phyloP scores from a whole-genome alignment of 345 rosid species.

The Corymbia maculata region DNA sequence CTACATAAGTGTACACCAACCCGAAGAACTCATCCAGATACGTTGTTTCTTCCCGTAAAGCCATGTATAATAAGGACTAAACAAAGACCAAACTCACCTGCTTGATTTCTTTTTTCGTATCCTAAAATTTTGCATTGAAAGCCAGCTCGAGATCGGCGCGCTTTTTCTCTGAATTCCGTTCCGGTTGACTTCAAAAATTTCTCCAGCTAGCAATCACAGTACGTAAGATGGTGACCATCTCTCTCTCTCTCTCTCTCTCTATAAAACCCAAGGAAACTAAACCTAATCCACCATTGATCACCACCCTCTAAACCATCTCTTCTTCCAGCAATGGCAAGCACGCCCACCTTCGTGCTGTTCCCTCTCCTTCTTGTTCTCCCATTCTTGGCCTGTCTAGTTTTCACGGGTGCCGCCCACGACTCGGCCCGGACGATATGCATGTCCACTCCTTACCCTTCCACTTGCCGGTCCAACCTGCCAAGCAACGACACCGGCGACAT shows the following conservation, averaged over 20 bases:
- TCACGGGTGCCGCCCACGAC: not conserved
- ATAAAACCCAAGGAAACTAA: not conserved
- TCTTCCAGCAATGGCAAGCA: not conserved
- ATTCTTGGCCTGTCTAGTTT: conserved; percentile 9
- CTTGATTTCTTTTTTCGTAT: not conserved
- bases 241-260: not conserved
- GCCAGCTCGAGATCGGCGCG: conserved; percentile 2
- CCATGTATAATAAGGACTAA: not conserved
- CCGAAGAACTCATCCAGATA: not conserved
- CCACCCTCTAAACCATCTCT: not conserved
- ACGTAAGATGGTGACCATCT: not conserved
- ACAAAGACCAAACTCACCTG: not conserved
- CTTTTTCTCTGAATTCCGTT: not conserved
- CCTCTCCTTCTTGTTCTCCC: conserved; percentile 12
- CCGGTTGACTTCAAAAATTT: conserved; percentile 5
- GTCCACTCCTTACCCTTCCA: conserved; percentile 55
- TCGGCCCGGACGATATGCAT: conserved; percentile 23
- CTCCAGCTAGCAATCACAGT: not conserved
- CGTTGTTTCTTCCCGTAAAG: not conserved
- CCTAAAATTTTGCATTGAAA: not conserved
- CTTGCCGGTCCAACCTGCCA: conserved; percentile 47
- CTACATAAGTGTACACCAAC: not conserved
- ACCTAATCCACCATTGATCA: not conserved
- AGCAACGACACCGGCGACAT: conserved; percentile 29
- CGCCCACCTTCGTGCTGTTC: not conserved